Evolutionary conservation across 208 protist species (phyloP), one percentile per base, ranked within the genome.

Genomic region (Spongospora subterranea): DNA sequence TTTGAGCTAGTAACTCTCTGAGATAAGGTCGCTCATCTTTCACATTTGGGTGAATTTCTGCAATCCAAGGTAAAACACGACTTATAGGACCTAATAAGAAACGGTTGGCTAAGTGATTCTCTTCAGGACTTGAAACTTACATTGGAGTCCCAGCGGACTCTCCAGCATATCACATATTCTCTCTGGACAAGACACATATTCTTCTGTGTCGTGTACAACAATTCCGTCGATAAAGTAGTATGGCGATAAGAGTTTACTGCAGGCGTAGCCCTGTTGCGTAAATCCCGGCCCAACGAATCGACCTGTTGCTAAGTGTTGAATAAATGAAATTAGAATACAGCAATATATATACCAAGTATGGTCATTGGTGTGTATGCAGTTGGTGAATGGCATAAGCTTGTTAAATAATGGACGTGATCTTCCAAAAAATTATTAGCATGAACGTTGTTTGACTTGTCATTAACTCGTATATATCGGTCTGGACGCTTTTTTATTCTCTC

Each of bases 101-200:
- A 24, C 24, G 24, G 13, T 24, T 29, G 13, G 50, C 24, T 60
- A 60, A 60, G 50, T 60, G 50, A 6, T 29, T 60, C 24, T 6
- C 50, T 60, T 29, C 24, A 60, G 50, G 50, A 6, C 6, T 29
- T 6, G 13, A 24, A 60, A 29, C 50, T 6, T 60, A 60, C 50
- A 60, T 60, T 6, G 24, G 24, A 60, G 6, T n/a, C 71, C 71
- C n/a, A 82, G n/a, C 6, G 71, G 71, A n/a, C 71, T 82, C n/a
- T 82, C 71, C 71, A 82, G 71, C 71, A 82, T 82, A n/a, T 6
- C 71, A 43, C 17, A 40, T 20, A 82, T 82, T 43, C n/a, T 82
- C n/a, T 82, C 71, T 20, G 71, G 71, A n/a, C 71, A 82, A 20
- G 71, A 35, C n/a, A 82, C 35, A 43, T 40, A 35, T n/a, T 82